Evolutionary conservation across 495 filamentous ascomycete genomes (phyloP), one percentile per base, ranked within the genome.

Genomic region (Aspergillus carlsbadensis): DNA sequence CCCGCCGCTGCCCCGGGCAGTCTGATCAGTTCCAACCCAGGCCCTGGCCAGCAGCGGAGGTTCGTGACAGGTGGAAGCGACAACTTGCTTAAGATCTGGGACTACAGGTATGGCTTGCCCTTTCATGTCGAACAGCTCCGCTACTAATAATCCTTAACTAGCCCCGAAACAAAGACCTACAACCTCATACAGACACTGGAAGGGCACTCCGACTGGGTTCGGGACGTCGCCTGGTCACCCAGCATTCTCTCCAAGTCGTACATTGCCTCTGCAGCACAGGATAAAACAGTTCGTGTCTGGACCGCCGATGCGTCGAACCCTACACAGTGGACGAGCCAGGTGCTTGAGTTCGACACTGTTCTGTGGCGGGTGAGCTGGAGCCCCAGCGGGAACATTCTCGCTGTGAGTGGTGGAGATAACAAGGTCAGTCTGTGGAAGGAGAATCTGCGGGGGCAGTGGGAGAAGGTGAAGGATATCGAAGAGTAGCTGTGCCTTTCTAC

Each of bases 361-460:
- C 78, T 96, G 58, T 99, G 95, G 95, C 84, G 93, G 35, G 94
- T 96, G 13, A 96, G 91, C 78, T 99, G 95, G 95, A 96, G 90
- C 64, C 80, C 97, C 61, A 96, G 91, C 74, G 95, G 95, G 18
- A 99, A 99, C 74, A 94, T 98, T 35, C 78, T 99, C 61, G 95
- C 95, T 13, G 92, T 96, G 52, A 89, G 85, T 63, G 88, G 89
- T 6, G 90, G 87, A n/a, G 93, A 99, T 77, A 99, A 99, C 76
- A 91, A 93, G 75, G 92, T 98, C 31, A 93, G 85, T 52, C 65
- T 82, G 61, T 82, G 78, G 78, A 82, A 82, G 69, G 79, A 82
- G 64, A 81, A 81, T 46, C 70, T 84, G 45, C 79, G 79, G 70
- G 85, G 85, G 21, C 78, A 85, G 52, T 98, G 94, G 94, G 92